Conservation (phyloP, 768 basidiomycete species). For the Termitomyces sp. region DNA sequence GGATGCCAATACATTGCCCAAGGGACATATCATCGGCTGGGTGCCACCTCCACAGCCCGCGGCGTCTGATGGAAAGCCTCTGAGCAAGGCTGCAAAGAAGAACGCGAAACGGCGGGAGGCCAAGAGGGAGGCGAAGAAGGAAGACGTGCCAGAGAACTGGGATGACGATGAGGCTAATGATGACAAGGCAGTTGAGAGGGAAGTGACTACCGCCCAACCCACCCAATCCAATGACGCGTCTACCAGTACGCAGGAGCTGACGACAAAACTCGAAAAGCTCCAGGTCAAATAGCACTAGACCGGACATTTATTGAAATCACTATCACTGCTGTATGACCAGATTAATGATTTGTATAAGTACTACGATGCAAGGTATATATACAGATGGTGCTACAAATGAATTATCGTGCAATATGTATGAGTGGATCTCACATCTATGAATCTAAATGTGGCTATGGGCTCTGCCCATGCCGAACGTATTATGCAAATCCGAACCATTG, state of each 20-base stretch:
- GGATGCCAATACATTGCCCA: conserved; percentile 59
- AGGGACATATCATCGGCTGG: conserved; percentile 85
- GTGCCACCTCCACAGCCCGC: conserved; percentile 48
- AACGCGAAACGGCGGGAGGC: conserved; percentile 77
- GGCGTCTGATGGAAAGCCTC: conserved; percentile 32
- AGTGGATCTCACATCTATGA: conserved; percentile 7
- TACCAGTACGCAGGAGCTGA: conserved; percentile 26
- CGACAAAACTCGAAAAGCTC: conserved; percentile 51
- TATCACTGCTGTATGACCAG: conserved; percentile 6
- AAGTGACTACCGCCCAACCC: neutral
- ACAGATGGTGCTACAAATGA: conserved; percentile 29
- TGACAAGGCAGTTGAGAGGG: conserved; percentile 3
- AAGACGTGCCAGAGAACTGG: conserved; percentile 70
- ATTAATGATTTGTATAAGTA: conserved; percentile 13
- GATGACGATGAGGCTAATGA: conserved; percentile 63
- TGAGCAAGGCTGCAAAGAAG: conserved; percentile 80
- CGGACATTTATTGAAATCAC: conserved; percentile 1
- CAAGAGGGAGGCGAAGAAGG: conserved; percentile 45
- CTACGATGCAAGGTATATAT: conserved; percentile 19
- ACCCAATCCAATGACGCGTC: conserved; percentile 8
- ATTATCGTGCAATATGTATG: conserved; percentile 33
- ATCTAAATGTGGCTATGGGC: conserved; percentile 4
- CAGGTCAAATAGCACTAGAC: conserved; percentile 36
- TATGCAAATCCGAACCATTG: conserved; percentile 29
- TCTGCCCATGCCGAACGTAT: neutral